phyloP scores from a whole-genome alignment of 345 rosid species.

The Lumnitzera littorea region DNA sequence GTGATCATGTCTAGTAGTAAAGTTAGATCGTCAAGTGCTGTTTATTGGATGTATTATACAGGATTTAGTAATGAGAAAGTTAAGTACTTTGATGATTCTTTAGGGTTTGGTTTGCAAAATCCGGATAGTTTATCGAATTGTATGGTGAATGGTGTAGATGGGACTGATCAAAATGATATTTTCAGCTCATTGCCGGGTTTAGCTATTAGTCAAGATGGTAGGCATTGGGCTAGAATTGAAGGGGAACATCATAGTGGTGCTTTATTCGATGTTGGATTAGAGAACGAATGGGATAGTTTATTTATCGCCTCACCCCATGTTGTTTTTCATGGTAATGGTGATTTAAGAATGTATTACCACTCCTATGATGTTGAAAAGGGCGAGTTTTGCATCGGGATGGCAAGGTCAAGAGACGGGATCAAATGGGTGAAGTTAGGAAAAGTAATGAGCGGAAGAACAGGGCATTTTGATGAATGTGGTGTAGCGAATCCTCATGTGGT shows the following conservation, averaged over 20 bases:
- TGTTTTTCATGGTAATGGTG: slow-evolving; percentile 31
- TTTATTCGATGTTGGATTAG: slow-evolving; percentile 34
- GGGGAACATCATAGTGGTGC: slow-evolving; percentile 47
- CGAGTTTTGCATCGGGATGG: slow-evolving; percentile 29
- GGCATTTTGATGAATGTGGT: slow-evolving; percentile 35
- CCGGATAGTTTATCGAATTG: slow-evolving; percentile 15
- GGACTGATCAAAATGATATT: slow-evolving; percentile 2
- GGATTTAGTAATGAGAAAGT: slow-evolving; percentile 26
- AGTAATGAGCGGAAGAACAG: slow-evolving; percentile 29
- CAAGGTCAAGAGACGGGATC: slow-evolving; percentile 51
- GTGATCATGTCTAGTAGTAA: slow-evolving; percentile 34
- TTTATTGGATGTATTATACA: slow-evolving; percentile 44
- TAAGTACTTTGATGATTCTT: slow-evolving; percentile 10
- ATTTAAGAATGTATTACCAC: slow-evolving; percentile 46
- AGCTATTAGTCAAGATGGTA: slow-evolving; percentile 44
- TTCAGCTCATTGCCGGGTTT: slow-evolving; percentile 34
- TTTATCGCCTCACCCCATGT: slow-evolving; percentile 33
- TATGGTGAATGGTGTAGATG: background rate
- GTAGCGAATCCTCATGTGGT: slow-evolving; percentile 28
- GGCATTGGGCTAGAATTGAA: slow-evolving; percentile 49
- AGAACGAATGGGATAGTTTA: slow-evolving; percentile 38
- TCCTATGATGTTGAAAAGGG: slow-evolving; percentile 30
- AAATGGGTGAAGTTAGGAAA: slow-evolving; percentile 42
- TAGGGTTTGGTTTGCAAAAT: slow-evolving; percentile 8
- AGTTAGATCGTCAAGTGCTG: slow-evolving; percentile 20